Base-by-base conservation (phyloP, 345 rosid species). In the Hypericum perforatum region DNA sequence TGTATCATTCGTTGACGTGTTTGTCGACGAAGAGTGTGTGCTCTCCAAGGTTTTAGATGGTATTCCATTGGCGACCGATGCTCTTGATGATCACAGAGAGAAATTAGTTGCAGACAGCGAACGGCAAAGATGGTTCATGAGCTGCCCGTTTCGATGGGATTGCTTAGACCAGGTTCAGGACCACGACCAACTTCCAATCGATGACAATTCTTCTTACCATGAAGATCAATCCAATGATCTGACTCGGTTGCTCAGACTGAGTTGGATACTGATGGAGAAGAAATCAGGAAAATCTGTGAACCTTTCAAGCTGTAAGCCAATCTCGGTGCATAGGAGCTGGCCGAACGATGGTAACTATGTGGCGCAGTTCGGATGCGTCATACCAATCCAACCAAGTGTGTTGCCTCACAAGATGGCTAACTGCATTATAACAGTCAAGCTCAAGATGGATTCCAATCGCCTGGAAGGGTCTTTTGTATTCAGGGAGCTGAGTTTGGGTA, bases 181-280 rank as follows among this genome's bases (percentile, higher is more conserved):
- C 36, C 53, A 63, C 5, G 22, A 61, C 0, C 32, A 1, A 22
- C 32, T 22, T 22, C 32, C 32, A 22, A 46, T 48, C 4, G 47
- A 55, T 7, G 59, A 36, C 16, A 14, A 29, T 41, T 39, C 1
- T 7, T 37, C 32, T 22, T 22, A 1, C 32, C 32, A 22, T 22
- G 38, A 57, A 11, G 54, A 51, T 41, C 22, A 7, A 5, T 9
- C 41, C 54, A 16, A 56, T 11, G 46, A 67, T 12, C 47, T 76
- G 16, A 37, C 2, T 9, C 44, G 60, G 11, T 41, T 60, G 5
- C 29, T 67, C 15, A 54, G 71, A 56, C 42, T 68, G 61, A 68
- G 80, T 58, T 68, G 76, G 72, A 66, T 72, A 56, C 41, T 70
- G 46, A 45, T 72, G 36, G 73, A 66, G 55, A 73, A 55, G 64